These are phyloP conservation scores for Heimioporus retisporus DNA, from an alignment of 1,284 basidiomycete species.

Conservation along the genomic window DNA sequence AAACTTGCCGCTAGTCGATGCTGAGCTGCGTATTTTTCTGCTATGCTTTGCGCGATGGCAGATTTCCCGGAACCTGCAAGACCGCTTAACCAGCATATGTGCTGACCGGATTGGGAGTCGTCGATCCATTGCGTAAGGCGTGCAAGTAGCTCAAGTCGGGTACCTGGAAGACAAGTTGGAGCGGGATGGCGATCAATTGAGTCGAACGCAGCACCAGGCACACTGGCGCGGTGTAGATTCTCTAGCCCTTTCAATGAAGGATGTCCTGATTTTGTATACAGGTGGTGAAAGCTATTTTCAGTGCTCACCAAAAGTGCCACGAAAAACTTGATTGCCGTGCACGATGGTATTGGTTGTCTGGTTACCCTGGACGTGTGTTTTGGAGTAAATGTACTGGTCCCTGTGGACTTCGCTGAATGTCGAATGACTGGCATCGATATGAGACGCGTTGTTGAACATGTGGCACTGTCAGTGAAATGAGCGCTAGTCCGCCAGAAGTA, in stretches of 20 bases:
- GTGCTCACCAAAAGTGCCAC: slow-evolving; percentile 24
- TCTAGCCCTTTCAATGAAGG: slow-evolving; percentile 21
- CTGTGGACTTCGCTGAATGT: slow-evolving; percentile 35
- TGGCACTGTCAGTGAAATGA: too few species aligned
- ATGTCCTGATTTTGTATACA: neutral
- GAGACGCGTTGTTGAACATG: slow-evolving; percentile 37
- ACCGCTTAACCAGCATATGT: slow-evolving; percentile 34
- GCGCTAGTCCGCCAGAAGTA: too few species aligned
- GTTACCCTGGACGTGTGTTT: slow-evolving; percentile 25
- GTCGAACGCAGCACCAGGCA: slow-evolving; percentile 30
- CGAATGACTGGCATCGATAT: slow-evolving; percentile 36
- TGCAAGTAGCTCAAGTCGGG: slow-evolving; percentile 28
- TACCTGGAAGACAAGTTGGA: slow-evolving; percentile 32
- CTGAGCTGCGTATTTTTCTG: slow-evolving; percentile 29
- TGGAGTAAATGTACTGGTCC: slow-evolving; percentile 28
- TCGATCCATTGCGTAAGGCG: slow-evolving; percentile 24
- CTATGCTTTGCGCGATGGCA: slow-evolving; percentile 30
- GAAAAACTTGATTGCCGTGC: slow-evolving; percentile 34
- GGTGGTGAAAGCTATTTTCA: neutral
- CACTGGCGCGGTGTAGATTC: slow-evolving; percentile 21
- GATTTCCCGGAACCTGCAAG: slow-evolving; percentile 35
- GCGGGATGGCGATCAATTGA: slow-evolving; percentile 33
- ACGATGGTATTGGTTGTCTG: slow-evolving; percentile 32
- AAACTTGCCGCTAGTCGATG: slow-evolving; percentile 33
- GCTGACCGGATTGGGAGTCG: slow-evolving; percentile 11